Evolutionary conservation across 306 rosid genomes (phyloP).

Genomic region (Ammopiptanthus mongolicus): DNA sequence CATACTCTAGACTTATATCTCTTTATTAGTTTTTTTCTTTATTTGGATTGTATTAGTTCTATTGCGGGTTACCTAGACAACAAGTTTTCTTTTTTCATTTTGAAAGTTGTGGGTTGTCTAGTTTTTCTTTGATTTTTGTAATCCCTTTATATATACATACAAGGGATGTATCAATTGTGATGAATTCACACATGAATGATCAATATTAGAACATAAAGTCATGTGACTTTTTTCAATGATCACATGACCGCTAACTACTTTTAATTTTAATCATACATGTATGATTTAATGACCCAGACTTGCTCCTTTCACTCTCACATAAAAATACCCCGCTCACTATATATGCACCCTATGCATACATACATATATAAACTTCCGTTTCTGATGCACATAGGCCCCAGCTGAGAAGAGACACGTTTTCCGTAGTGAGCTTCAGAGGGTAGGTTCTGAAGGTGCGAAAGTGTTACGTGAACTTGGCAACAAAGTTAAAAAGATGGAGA

Average conservation of each 20-base stretch:
- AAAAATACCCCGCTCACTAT: too few relatives aligned
- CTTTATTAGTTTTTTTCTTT: neutral
- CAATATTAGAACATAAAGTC: too few relatives aligned
- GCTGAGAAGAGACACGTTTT: conserved; percentile 77
- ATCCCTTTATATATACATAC: neutral
- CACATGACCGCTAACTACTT: too few relatives aligned
- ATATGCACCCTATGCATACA: too few relatives aligned
- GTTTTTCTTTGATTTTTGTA: neutral
- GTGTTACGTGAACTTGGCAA: conserved; percentile 74
- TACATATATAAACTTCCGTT: conserved; percentile 5
- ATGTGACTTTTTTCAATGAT: too few relatives aligned
- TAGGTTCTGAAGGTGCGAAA: conserved; percentile 76
- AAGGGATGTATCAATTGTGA: too few relatives aligned
- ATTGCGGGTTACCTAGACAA: neutral
- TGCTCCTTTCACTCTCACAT: too few relatives aligned
- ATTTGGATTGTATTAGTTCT: neutral
- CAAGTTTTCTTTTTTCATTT: neutral
- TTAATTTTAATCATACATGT: too few relatives aligned
- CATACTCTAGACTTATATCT: neutral
- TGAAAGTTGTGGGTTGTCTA: neutral
- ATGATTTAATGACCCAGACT: too few relatives aligned
- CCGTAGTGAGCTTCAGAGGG: conserved; percentile 58
- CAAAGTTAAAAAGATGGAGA: conserved; percentile 83
- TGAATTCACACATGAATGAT: too few relatives aligned
- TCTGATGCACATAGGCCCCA: conserved; percentile 58